Conservation (phyloP, 2,329 filamentous ascomycete genomes). For the Davidsoniella virescens region DNA sequence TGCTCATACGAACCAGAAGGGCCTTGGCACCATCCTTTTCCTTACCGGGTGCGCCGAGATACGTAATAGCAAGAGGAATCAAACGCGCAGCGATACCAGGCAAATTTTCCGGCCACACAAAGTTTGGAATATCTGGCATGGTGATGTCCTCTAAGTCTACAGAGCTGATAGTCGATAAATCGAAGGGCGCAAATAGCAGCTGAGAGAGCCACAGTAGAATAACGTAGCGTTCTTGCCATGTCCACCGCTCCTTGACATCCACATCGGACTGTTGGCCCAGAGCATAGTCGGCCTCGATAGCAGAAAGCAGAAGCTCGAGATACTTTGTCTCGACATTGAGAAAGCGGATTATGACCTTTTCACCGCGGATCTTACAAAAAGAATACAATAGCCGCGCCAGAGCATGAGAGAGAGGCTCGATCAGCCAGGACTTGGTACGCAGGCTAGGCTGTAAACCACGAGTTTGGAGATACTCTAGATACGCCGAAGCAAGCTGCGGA, state of each 20-base stretch:
- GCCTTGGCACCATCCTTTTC: conserved; percentile 78
- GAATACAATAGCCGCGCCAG: conserved; percentile 71
- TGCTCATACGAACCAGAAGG: conserved; percentile 64
- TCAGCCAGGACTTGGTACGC: conserved; percentile 23
- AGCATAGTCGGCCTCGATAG: conserved; percentile 46
- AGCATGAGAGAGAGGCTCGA: conserved; percentile 47
- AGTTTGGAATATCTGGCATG: conserved; percentile 26
- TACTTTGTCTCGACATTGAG: conserved; percentile 78
- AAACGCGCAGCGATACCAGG: conserved; percentile 57
- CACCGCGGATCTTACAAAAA: conserved; percentile 84
- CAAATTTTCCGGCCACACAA: conserved; percentile 41
- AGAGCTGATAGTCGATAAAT: conserved; percentile 69
- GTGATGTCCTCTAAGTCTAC: conserved; percentile 31
- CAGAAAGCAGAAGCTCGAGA: conserved; percentile 62
- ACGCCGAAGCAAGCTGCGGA: conserved; percentile 57
- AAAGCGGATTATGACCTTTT: conserved; percentile 84
- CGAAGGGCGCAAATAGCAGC: conserved; percentile 73
- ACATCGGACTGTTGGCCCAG: neutral
- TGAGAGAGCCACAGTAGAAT: conserved; percentile 78
- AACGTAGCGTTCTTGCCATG: conserved; percentile 82
- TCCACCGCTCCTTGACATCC: conserved; percentile 26
- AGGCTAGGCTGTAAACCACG: conserved; percentile 23
- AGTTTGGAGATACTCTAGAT: conserved; percentile 47
- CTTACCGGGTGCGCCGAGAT: conserved; percentile 62
- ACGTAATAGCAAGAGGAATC: conserved; percentile 52